A percentile compares a stretch with the other conserved stretches of the same genome.
Evolutionary conservation across 306 rosid species (phyloP).

Genomic region (Cucumis melo): DNA sequence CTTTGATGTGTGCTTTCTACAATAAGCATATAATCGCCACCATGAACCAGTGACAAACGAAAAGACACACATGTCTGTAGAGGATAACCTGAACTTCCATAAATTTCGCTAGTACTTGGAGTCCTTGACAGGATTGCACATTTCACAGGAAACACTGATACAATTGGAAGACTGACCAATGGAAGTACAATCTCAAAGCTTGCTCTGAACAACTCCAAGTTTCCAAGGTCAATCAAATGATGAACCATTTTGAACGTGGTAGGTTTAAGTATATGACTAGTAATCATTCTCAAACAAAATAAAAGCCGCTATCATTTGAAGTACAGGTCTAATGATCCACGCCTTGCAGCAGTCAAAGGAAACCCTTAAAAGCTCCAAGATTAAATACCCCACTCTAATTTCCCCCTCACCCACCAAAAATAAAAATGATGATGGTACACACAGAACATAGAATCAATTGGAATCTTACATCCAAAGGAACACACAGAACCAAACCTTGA

Average conservation of each 20-base stretch:
- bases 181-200: background rate
- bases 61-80: background rate
- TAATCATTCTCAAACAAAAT: background rate
- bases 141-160: background rate
- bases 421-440: background rate
- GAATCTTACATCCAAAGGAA: background rate
- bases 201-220: background rate
- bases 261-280: background rate
- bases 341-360: background rate
- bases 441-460: background rate
- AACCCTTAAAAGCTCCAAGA: background rate
- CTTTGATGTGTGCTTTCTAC: background rate
- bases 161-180: background rate
- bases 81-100: background rate
- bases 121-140: background rate
- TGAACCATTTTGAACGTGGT: background rate
- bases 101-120: background rate
- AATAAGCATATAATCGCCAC: background rate
- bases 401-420: background rate
- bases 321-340: background rate
- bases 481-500: constrained; percentile 10
- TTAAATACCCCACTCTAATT: background rate
- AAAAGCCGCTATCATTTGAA: background rate
- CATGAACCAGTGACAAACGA: background rate
- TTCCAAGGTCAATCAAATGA: background rate